Evolutionary conservation across 2,329 filamentous ascomycete genomes (phyloP).

Genomic region (Colletotrichum trifolii): DNA sequence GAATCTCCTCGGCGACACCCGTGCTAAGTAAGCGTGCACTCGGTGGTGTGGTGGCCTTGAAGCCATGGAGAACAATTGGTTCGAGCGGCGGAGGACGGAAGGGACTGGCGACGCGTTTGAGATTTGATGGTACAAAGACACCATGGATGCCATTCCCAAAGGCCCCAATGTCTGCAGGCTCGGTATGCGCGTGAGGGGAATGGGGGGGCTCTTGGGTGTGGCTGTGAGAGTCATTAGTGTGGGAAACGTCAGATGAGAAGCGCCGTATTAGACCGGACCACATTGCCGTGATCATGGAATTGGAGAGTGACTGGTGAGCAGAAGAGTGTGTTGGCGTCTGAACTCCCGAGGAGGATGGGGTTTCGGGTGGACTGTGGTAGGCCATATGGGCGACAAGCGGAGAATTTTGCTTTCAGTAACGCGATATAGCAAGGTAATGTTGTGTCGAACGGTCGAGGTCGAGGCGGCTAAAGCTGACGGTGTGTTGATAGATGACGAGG

Average conservation of each 20-base stretch:
- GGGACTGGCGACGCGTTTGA: constrained; percentile 74
- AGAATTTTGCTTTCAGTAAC: no score
- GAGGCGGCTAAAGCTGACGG: no score
- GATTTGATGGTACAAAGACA: constrained; percentile 67
- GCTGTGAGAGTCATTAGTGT: constrained; percentile 41
- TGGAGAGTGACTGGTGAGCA: constrained; percentile 43
- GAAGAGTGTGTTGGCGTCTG: constrained; percentile 43
- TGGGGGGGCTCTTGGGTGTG: constrained; percentile 37
- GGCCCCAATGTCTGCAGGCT: constrained; percentile 30
- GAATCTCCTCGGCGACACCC: constrained; percentile 89
- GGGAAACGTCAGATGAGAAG: constrained; percentile 63
- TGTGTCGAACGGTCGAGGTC: no score
- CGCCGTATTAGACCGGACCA: constrained; percentile 75
- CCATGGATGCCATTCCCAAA: constrained; percentile 63
- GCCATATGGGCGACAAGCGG: constrained; percentile 16
- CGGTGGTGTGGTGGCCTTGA: constrained; percentile 67
- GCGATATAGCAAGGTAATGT: no score
- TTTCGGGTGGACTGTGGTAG: constrained; percentile 31
- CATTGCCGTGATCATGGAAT: constrained; percentile 51
- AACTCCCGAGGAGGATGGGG: constrained; percentile 42
- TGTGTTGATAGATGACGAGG: no score
- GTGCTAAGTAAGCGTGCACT: constrained; percentile 75
- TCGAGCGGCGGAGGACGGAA: constrained; percentile 91
- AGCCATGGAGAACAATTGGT: constrained; percentile 78
- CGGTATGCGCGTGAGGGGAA: constrained; percentile 41